Percentiles rank a stretch among this genome's conserved stretches.
Conservation (phyloP, 495 filamentous ascomycete genomes). For the Talaromyces borbonicus region DNA sequence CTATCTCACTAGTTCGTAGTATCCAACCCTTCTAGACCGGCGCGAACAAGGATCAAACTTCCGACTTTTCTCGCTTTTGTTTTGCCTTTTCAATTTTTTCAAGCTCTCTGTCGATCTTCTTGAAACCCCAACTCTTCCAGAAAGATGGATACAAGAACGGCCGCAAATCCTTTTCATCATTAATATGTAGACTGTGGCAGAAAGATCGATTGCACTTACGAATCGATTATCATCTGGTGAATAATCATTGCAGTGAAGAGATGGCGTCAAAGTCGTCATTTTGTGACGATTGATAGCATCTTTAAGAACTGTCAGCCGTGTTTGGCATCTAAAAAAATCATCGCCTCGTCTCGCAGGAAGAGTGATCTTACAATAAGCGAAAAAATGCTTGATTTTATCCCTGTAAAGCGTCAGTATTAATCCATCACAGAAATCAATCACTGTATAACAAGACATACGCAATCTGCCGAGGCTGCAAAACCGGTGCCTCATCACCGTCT, state of each 20-base stretch:
- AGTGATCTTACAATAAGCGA: constrained; percentile 44
- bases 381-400: constrained; percentile 62
- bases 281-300: constrained; percentile 54
- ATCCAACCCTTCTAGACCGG: too few relatives aligned
- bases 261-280: constrained; percentile 55
- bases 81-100: constrained; percentile 6
- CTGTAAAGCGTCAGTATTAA: neutral
- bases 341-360: neutral
- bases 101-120: constrained; percentile 12
- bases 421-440: neutral
- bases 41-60: too few relatives aligned
- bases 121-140: constrained; percentile 8
- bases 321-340: too few relatives aligned
- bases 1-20: too few relatives aligned
- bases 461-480: constrained; percentile 30
- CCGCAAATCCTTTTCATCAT: neutral
- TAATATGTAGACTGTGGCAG: neutral
- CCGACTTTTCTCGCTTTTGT: neutral
- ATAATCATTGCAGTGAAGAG: constrained; percentile 45
- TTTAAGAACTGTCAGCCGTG: neutral
- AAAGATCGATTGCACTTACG: neutral
- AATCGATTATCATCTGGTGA: constrained; percentile 54
- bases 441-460: constrained; percentile 6
- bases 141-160: constrained; percentile 11
- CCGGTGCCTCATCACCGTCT: constrained; percentile 14